Conservation (phyloP, 2,329 filamentous ascomycete genomes). For the Stachybotrys echinatus region DNA sequence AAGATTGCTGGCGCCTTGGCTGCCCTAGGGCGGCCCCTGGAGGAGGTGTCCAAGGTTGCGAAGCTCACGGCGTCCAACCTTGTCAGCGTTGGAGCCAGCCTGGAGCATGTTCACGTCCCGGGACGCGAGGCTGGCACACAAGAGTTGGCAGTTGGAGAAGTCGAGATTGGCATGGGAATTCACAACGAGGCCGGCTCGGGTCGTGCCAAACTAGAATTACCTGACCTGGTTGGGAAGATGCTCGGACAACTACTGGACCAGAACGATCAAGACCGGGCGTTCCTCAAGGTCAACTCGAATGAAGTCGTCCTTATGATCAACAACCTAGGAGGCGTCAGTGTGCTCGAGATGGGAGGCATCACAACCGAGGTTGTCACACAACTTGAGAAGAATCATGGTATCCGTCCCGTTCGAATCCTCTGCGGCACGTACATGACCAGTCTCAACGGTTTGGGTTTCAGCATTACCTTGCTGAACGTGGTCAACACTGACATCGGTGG, state of each 20-base stretch:
- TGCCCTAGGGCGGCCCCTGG: slow-evolving; percentile 59
- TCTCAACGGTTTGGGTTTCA: slow-evolving; percentile 71
- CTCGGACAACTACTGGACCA: slow-evolving; percentile 62
- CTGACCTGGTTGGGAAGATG: slow-evolving; percentile 58
- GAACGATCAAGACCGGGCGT: slow-evolving; percentile 64
- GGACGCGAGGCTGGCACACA: slow-evolving; percentile 61
- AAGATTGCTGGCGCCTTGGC: slow-evolving; percentile 86
- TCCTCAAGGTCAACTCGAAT: slow-evolving; percentile 55
- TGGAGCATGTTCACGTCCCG: slow-evolving; percentile 91
- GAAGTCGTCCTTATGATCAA: slow-evolving; percentile 69
- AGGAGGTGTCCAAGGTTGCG: slow-evolving; percentile 69
- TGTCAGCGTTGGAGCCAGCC: slow-evolving; percentile 77
- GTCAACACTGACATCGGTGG: slow-evolving; percentile 53
- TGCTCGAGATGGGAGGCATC: slow-evolving; percentile 67
- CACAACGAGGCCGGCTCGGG: slow-evolving; percentile 64
- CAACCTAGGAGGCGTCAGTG: slow-evolving; percentile 70
- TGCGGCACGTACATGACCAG: slow-evolving; percentile 74
- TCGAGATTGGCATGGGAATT: slow-evolving; percentile 72
- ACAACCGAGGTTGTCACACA: slow-evolving; percentile 63
- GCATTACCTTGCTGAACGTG: slow-evolving; percentile 64
- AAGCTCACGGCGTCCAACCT: slow-evolving; percentile 68
- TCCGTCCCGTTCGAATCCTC: slow-evolving; percentile 60
- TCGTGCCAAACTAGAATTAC: slow-evolving; percentile 45
- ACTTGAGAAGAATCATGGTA: slow-evolving; percentile 49
- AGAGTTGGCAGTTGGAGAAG: slow-evolving; percentile 47